Base-by-base conservation (phyloP, 805 yeast genomes). In the Vanderwaltozyma yarrowii region DNA sequence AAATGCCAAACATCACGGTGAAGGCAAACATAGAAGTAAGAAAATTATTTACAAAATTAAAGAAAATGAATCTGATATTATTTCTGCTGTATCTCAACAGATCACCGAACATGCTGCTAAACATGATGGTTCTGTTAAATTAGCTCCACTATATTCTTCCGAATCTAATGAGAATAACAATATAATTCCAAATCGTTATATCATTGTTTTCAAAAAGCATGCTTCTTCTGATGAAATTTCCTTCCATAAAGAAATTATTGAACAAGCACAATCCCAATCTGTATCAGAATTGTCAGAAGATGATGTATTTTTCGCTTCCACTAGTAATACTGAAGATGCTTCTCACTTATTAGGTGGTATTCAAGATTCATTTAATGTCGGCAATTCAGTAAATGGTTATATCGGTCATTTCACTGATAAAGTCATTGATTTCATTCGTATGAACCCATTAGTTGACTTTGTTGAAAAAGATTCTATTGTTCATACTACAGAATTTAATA, bases 381-480 rank as follows among this genome's bases (percentile, higher is more conserved):
- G 67, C 42, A 68, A 69, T 40, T 45, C 60, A 31, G 62, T 85
- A 56, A 65, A 66, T 43, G 98, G 97, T 47, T 89, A 88, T 69
- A 67, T 88, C 37, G 98, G 96, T 43, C 72, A 69, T 62, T 86
- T 92, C 70, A 72, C 83, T 47, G 79, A 78, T 36, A 74, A 75
- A 37, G 78, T 86, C 38, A 65, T 89, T 41, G 84, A 84, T 40
- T 66, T 78, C 52, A 76, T 92, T 51, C 76, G 87, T 47, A 65
- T 72, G 45, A 75, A 70, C 58, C 82, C 83, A 15, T 50, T 69
- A 32, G 78, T 85, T 32, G 74, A 74, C 36, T 76, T 73, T 56
- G 79, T 85, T 43, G 95, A 85, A 66, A 63, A 67, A 52, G 95
- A 85, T 56, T 78, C 88, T 1, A 61, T 69, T 44, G 95, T 85